phyloP scores from a whole-genome alignment of 768 basidiomycete genomes.

The Boletus huronensis region DNA sequence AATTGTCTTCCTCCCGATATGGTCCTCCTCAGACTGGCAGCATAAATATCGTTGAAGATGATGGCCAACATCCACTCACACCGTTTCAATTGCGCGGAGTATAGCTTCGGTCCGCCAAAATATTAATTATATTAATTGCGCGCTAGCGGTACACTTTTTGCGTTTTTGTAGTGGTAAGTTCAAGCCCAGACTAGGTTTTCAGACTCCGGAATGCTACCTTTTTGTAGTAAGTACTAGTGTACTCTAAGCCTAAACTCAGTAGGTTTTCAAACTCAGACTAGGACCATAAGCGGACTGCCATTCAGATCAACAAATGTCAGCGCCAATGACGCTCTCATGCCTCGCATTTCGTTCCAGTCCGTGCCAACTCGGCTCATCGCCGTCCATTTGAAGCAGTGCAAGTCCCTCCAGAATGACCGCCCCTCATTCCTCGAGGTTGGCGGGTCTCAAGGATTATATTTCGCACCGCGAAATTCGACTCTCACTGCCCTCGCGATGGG shows the following conservation, averaged over 20 bases:
- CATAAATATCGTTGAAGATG: background rate
- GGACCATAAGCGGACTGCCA: no score
- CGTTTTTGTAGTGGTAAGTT: no score
- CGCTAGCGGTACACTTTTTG: no score
- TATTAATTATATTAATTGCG: no score
- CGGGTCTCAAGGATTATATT: slow-evolving; percentile 49
- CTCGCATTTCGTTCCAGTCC: slow-evolving; percentile 7
- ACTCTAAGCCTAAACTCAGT: no score
- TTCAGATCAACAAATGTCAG: slow-evolving; percentile 1
- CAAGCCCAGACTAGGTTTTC: no score
- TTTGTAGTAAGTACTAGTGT: no score
- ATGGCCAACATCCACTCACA: slow-evolving; percentile 10
- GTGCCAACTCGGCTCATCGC: background rate
- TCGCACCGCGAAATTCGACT: slow-evolving; percentile 40
- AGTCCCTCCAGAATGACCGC: slow-evolving; percentile 22
- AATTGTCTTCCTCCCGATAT: background rate
- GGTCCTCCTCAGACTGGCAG: background rate
- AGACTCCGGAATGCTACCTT: no score
- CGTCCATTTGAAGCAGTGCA: slow-evolving; percentile 1
- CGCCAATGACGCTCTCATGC: slow-evolving; percentile 8
- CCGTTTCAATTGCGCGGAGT: no score
- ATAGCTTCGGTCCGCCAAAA: no score
- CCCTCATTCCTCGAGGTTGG: slow-evolving; percentile 33
- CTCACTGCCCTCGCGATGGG: slow-evolving; percentile 18
- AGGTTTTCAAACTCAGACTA: no score